Evolutionary conservation across 441 rosid species (phyloP).

Genomic region (Theobroma grandiflorum): DNA sequence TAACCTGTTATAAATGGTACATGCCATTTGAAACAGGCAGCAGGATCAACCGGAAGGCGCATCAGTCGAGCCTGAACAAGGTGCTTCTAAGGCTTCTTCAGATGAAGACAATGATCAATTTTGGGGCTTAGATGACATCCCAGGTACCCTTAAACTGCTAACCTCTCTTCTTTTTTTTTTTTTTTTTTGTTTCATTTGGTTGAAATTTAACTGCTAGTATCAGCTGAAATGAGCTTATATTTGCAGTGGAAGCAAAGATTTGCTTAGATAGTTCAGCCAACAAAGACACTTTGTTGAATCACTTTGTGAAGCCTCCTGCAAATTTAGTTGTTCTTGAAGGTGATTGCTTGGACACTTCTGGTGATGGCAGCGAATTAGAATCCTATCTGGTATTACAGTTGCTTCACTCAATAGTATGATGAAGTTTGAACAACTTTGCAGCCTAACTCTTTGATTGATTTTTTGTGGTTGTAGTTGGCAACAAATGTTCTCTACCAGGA

Average conservation of each 20-base stretch:
- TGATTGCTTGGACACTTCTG: constrained; percentile 76
- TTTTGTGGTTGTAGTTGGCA: constrained; percentile 69
- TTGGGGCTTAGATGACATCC: constrained; percentile 77
- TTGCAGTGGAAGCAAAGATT: constrained; percentile 78
- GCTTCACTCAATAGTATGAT: constrained; percentile 24
- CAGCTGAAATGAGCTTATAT: constrained; percentile 26
- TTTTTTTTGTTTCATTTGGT: too few species aligned
- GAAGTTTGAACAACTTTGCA: constrained; percentile 15
- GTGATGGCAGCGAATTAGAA: constrained; percentile 78
- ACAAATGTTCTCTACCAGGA: constrained; percentile 76
- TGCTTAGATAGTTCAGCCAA: constrained; percentile 65
- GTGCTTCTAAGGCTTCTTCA: constrained; percentile 41
- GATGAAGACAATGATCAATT: constrained; percentile 72
- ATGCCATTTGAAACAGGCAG: constrained; percentile 49
- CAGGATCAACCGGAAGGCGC: constrained; percentile 57
- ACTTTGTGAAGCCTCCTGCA: constrained; percentile 87
- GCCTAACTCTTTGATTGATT: constrained; percentile 31
- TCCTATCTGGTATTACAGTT: constrained; percentile 80
- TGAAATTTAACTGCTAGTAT: background rate
- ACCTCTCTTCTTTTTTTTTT: background rate
- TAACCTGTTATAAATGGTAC: background rate
- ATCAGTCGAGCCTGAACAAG: constrained; percentile 46
- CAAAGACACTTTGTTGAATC: constrained; percentile 57
- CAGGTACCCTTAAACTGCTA: constrained; percentile 54
- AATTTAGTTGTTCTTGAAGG: constrained; percentile 93